A percentile compares a stretch with the other conserved stretches of the same genome.
These are phyloP conservation scores for Choanephora cucurbitarum DNA, from an alignment of 371 early-diverging fungal species.

Conservation along the genomic window DNA sequence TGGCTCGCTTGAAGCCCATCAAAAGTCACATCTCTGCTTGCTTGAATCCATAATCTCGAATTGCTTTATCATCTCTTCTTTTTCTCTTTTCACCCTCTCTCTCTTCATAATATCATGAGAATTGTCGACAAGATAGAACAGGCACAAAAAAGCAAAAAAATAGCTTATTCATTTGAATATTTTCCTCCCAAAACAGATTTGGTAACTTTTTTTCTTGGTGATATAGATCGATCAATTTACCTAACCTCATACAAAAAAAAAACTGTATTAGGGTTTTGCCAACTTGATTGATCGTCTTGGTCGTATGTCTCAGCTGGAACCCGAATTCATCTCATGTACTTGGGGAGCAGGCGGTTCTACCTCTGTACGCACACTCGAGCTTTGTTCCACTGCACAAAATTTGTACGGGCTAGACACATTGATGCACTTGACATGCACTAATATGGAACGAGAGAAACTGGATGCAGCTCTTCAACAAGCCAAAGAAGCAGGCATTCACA, in stretches of 20 bases:
- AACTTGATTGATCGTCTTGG: slow-evolving; percentile 92
- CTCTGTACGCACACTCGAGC: slow-evolving; percentile 79
- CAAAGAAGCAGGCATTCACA: slow-evolving; percentile 85
- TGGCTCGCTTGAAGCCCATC: neutral
- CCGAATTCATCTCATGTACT: slow-evolving; percentile 92
- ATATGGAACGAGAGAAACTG: slow-evolving; percentile 87
- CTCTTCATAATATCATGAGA: slow-evolving; percentile 51
- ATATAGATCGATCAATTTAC: no score
- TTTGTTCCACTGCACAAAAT: slow-evolving; percentile 83
- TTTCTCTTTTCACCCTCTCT: slow-evolving; percentile 5
- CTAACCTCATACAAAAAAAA: no score
- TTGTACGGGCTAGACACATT: slow-evolving; percentile 87
- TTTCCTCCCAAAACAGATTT: slow-evolving; percentile 97
- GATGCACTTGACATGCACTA: slow-evolving; percentile 97
- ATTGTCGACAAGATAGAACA: slow-evolving; percentile 56
- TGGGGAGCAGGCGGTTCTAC: slow-evolving; percentile 97
- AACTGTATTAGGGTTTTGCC: slow-evolving; percentile 72
- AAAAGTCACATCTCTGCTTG: slow-evolving; percentile 20
- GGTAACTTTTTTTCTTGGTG: no score
- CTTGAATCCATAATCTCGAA: neutral
- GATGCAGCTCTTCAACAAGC: slow-evolving; percentile 85
- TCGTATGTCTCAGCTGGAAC: slow-evolving; percentile 84
- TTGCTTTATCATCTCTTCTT: neutral
- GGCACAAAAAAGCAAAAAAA: slow-evolving; percentile 32
- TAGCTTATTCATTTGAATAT: slow-evolving; percentile 91